Evolutionary conservation across 768 basidiomycete species (phyloP), one percentile per base, ranked within the genome.

Genomic region (Tulasnella sp.): DNA sequence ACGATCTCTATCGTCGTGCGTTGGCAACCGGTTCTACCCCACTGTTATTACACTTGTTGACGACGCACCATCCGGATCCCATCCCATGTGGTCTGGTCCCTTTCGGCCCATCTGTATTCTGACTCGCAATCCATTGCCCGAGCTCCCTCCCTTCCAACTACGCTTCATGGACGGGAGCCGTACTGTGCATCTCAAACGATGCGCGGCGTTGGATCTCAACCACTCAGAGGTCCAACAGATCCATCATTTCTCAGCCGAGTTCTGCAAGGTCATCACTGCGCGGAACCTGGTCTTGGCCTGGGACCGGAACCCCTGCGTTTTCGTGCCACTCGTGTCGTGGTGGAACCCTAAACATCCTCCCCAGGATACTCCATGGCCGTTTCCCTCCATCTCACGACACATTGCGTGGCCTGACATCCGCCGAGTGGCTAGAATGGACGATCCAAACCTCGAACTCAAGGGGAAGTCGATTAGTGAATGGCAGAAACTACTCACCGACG

Each of bases 381-480:
- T 82, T 81, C 36, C 82, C 83, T n/a, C 84, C 45, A 82, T 92
- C 39, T 79, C 79, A 25, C 83, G 85, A 29, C 81, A 83, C 76
- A 87, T 94, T 75, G 86, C 87, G 22, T 96, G 94, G 94, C 84
- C 89, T 67, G 81, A 84, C 22, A 85, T 94, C 64, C 81, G 22
- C 25, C 83, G 39, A 81, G 85, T 31, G 90, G 87, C 3, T 88
- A 86, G 9, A 82, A 85, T 68, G 82, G 85, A 36, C 91, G 88
- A 85, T 85, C 85, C 68, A 82, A 84, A 11, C 85, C 87, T 3
- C 84, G 93, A 68, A 3, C 67, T 70, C 39, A 42, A 31, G 84
- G 84, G 69, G 64, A 83, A 83, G 8, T 79, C 81, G 19, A 40
- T 84, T 17, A 82, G 85, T 72, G 80, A 82, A 9, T 80, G 88